Conservation (phyloP, 345 rosid genomes). For the Carallia pectinifolia region DNA sequence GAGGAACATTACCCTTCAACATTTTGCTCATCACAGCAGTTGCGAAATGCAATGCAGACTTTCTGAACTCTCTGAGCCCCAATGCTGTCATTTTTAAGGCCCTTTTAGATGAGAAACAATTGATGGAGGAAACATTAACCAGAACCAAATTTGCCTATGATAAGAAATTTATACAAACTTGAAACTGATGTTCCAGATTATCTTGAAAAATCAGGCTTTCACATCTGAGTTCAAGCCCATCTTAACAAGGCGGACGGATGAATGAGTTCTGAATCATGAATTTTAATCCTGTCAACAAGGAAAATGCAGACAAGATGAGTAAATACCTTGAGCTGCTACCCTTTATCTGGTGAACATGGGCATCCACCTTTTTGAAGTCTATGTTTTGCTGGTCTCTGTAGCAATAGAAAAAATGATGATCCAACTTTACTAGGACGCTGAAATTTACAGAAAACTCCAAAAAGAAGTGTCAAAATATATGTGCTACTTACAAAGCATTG, state of each 20-base stretch:
- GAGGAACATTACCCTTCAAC: slow-evolving; percentile 44
- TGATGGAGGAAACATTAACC: not conserved
- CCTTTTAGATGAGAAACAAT: not conserved
- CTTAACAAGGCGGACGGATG: too few species aligned
- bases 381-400: slow-evolving; percentile 39
- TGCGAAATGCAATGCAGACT: slow-evolving; percentile 46
- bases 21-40: slow-evolving; percentile 43
- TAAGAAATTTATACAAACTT: not conserved
- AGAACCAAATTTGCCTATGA: not conserved
- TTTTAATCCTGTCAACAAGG: not conserved
- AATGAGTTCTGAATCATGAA: too few species aligned
- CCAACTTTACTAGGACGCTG: not conserved
- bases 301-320: not conserved
- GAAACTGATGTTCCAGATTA: not conserved
- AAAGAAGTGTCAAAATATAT: not conserved
- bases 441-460: not conserved
- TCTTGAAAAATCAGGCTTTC: not conserved
- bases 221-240: too few species aligned
- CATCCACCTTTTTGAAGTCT: slow-evolving; percentile 47
- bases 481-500: slow-evolving; percentile 36
- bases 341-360: slow-evolving; percentile 54
- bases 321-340: slow-evolving; percentile 63
- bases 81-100: slow-evolving; percentile 35
- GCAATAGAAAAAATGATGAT: not conserved
- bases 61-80: slow-evolving; percentile 61